Base-by-base conservation (phyloP, 148 eudicot genomes). In the Oxyria digyna region DNA sequence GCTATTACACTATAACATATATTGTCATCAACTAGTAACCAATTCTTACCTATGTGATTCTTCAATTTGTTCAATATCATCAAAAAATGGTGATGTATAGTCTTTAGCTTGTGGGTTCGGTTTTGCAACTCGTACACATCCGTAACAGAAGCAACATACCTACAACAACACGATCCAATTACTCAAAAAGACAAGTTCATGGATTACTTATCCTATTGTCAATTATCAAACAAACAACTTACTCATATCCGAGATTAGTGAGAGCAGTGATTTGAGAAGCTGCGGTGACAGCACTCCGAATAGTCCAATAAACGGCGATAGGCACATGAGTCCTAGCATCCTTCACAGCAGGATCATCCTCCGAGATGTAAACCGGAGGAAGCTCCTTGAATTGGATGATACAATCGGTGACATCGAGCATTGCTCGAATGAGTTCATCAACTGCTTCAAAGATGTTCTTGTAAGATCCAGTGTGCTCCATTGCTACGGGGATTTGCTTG, bases 71-170 rank as follows among this genome's bases (percentile, higher is more conserved):
- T 64, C 62, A 81, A 52, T 14, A 75, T 75, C 62, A 20, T 75
- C 81, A 54, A 72, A 68, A 87, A 85, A 77, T 85, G 83, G 3
- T 81, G 84, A 72, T 70, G 68, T 48, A 85, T 83, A 23, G 72
- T 75, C 26, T 81, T 78, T 20, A 87, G 82, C 78, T 83, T 87
- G 79, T 83, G 80, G 43, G 84, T 76, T 75, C 82, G 78, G 69
- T 80, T 83, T n/a, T 85, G 80, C 31, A 87, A 77, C 69, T 87
- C 93, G 80, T 85, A 81, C 23, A 79, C 69, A 78, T 85, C 87
- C 18, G 72, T 67, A 2, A 72, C 59, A 8, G 89, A 64, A 74
- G 49, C 73, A 72, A 14, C 21, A 38, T 73, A 57, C 75, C 88
- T 82, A 71, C 26, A 35, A 68, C 27, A 9, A n/a, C 17, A 33